Conservation (phyloP, 2,329 filamentous ascomycete species). For the Phialophora verrucosa region DNA sequence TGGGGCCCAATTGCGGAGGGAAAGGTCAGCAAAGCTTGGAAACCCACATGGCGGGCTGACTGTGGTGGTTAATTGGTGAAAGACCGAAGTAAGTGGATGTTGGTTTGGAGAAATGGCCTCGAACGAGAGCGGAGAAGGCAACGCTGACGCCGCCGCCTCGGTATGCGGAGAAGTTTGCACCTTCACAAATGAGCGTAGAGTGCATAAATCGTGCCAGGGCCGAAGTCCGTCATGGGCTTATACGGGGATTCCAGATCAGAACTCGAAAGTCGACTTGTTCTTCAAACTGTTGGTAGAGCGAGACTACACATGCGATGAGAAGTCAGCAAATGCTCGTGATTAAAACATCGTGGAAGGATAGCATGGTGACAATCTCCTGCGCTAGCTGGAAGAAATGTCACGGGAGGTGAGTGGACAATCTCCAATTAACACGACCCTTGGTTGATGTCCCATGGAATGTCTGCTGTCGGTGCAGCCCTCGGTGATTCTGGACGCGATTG, state of each 20-base stretch:
- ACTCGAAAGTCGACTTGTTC: not conserved
- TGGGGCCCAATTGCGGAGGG: conserved; percentile 28
- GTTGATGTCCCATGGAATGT: not conserved
- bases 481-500: not conserved
- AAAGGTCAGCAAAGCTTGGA: conserved; percentile 9
- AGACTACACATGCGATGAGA: not conserved
- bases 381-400: not conserved
- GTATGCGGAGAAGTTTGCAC: not conserved
- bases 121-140: not conserved
- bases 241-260: not conserved
- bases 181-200: not conserved
- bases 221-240: not conserved
- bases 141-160: not conserved
- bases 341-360: not conserved
- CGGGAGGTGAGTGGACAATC: not conserved
- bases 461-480: not conserved
- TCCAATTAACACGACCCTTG: not conserved
- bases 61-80: not conserved
- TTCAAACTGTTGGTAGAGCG: not conserved
- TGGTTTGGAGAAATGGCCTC: conserved; percentile 1
- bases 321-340: not conserved
- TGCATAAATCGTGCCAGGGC: not conserved
- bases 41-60: not conserved
- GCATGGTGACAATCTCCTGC: not conserved
- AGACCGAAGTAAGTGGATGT: not conserved